Evolutionary conservation across 108 stramenopile genomes (phyloP).

Genomic region (Fragilariopsis cylindrus): DNA sequence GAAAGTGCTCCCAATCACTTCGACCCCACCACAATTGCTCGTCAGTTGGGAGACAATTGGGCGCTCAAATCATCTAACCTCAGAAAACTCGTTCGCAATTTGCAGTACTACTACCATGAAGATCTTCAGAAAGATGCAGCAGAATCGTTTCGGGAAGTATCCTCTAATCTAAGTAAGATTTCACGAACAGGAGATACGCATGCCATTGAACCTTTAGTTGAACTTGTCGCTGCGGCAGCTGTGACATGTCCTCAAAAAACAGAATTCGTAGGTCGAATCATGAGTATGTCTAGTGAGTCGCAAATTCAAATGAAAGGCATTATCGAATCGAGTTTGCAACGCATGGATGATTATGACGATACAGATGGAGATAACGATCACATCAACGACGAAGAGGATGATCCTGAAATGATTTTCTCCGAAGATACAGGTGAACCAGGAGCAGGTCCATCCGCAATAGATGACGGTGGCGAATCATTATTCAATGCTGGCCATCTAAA

Average conservation of each 20-base stretch:
- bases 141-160: slow-evolving; percentile 42
- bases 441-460: slow-evolving; percentile 16
- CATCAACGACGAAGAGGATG: slow-evolving; percentile 43
- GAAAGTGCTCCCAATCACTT: slow-evolving; percentile 74
- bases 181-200: slow-evolving; percentile 49
- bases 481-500: slow-evolving; percentile 44
- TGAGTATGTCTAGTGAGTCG: slow-evolving; percentile 62
- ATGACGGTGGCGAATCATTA: slow-evolving; percentile 22
- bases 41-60: slow-evolving; percentile 85
- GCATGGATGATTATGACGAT: slow-evolving; percentile 54
- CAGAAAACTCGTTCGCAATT: slow-evolving; percentile 81
- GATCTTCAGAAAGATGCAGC: slow-evolving; percentile 71
- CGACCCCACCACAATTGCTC: slow-evolving; percentile 85
- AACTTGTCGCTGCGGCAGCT: slow-evolving; percentile 82
- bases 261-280: slow-evolving; percentile 71
- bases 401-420: slow-evolving; percentile 49
- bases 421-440: slow-evolving; percentile 12
- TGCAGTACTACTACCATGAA: slow-evolving; percentile 77
- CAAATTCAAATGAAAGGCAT: slow-evolving; percentile 77
- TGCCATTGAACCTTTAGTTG: slow-evolving; percentile 63
- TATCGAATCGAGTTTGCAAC: slow-evolving; percentile 60
- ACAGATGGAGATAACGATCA: slow-evolving; percentile 37
- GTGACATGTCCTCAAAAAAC: slow-evolving; percentile 77
- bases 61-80: slow-evolving; percentile 81
- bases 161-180: slow-evolving; percentile 38